Evolutionary conservation across 2,329 filamentous ascomycete genomes (phyloP), one percentile per base, ranked within the genome.

Genomic region (Simplicillium sp.): DNA sequence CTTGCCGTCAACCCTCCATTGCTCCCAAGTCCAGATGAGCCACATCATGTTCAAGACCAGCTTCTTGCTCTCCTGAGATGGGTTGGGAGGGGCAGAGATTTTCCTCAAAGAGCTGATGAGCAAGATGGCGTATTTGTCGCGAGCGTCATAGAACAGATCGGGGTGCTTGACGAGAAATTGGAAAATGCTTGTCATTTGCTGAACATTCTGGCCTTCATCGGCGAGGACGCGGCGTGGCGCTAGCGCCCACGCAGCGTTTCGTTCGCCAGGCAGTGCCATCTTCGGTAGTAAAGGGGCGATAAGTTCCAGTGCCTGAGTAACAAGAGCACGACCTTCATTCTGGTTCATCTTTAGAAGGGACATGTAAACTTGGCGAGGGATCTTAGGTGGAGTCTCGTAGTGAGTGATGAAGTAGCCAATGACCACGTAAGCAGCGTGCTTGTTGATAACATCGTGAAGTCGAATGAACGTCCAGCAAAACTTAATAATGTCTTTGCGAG

Each of bases 401-500:
- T 94, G 85, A 1, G 87, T 87, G 52, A 98, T 96, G 66, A 98
- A 98, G 62, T 96, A 98, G 3, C 87, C 88, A 46, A 98, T 94
- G 6, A 98, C 80, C 5, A 96, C 90, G 54, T 98, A 98, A 3
- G 92, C 89, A 1, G 90, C 92, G 59, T 97, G 92, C 61, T 98
- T 98, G 69, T 97, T 98, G 67, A 98, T 95, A 43, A 95, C 86
- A 60, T 99, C 92, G 55, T 99, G 94, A n/a, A 98, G 75, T 17
- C 87, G 80, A 53, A 98, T 98, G 57, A 95, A 97, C 14, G 89
- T 95, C 92, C 92, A 99, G 3, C 88, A 89, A 61, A 97, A 98
- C 63, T 96, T 97, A 56, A 98, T 98, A 46, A 98, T 90, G 48
- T 98, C 92, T 62, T 98, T 98, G 31, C 94, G 81, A 3, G 87